A percentile compares a stretch with the other conserved stretches of the same genome.
Evolutionary conservation across 1,284 basidiomycete species (phyloP).

Genomic region (Cutaneotrichosporon cutaneum): DNA sequence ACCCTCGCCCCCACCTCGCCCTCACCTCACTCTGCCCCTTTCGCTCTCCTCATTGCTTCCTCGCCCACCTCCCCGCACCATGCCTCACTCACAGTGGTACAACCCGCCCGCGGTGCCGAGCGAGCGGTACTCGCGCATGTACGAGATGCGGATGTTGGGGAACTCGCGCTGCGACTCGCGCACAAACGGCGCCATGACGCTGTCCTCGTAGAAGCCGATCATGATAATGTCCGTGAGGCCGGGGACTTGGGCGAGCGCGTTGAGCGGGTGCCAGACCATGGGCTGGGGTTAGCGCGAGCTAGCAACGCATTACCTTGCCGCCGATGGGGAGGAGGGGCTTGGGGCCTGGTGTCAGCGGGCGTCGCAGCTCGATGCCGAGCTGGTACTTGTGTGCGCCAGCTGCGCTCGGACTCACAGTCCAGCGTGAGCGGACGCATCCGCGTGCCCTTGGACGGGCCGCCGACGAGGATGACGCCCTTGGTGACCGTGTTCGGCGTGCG

Average conservation of each 20-base stretch:
- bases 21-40: too few relatives aligned
- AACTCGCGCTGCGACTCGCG: constrained; percentile 56
- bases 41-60: too few relatives aligned
- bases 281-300: constrained; percentile 33
- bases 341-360: constrained; percentile 38
- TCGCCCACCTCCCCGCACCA: neutral
- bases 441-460: constrained; percentile 53
- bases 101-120: constrained; percentile 57
- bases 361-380: neutral
- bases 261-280: constrained; percentile 58
- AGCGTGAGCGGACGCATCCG: constrained; percentile 57
- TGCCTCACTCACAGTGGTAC: constrained; percentile 47
- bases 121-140: constrained; percentile 57
- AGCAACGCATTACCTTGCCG: constrained; percentile 46
- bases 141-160: constrained; percentile 56
- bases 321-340: constrained; percentile 56
- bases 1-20: neutral
- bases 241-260: constrained; percentile 55
- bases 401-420: constrained; percentile 47
- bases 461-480: constrained; percentile 52
- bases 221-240: constrained; percentile 56
- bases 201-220: constrained; percentile 58
- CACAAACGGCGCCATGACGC: constrained; percentile 55
- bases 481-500: constrained; percentile 29
- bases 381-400: too few relatives aligned